phyloP scores from a whole-genome alignment of 2,329 filamentous ascomycete genomes.

The Pseudogymnoascus sp. region DNA sequence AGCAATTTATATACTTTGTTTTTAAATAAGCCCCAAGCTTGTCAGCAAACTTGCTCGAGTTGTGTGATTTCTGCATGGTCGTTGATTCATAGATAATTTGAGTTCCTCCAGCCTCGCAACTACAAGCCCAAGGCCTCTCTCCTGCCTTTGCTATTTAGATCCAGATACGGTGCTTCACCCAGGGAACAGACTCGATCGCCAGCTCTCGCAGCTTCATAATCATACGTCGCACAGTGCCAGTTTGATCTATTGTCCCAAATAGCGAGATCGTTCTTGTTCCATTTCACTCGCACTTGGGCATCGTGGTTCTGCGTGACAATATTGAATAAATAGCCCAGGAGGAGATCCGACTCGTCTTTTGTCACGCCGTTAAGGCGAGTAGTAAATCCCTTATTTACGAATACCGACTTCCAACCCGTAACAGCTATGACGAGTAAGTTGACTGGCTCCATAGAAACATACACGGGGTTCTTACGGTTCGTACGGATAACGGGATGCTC shows the following conservation, averaged over 20 bases:
- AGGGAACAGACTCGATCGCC: conserved; percentile 42
- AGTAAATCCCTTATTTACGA: conserved; percentile 44
- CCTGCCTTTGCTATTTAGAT: background rate
- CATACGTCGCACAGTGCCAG: conserved; percentile 51
- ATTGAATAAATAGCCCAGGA: conserved; percentile 29
- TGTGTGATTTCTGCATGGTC: background rate
- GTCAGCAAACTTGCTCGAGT: background rate
- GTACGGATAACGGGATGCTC: conserved; percentile 48
- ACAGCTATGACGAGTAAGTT: conserved; percentile 31
- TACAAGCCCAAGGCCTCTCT: background rate
- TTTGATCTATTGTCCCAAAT: conserved; percentile 60
- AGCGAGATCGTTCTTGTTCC: conserved; percentile 46
- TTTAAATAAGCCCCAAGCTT: background rate
- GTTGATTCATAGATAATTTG: background rate
- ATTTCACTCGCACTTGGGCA: conserved; percentile 47
- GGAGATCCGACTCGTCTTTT: conserved; percentile 46
- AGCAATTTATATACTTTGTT: background rate
- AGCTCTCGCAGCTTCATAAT: conserved; percentile 45
- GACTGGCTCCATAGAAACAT: background rate
- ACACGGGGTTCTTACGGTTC: conserved; percentile 36
- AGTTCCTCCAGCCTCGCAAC: background rate
- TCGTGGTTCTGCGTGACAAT: conserved; percentile 50
- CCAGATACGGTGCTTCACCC: conserved; percentile 32
- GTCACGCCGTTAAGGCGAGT: conserved; percentile 49
- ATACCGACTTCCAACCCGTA: conserved; percentile 46